A percentile compares a stretch with the other conserved stretches of the same genome.
phyloP scores from a whole-genome alignment of 345 rosid species.

The Raphanus raphanistrum region DNA sequence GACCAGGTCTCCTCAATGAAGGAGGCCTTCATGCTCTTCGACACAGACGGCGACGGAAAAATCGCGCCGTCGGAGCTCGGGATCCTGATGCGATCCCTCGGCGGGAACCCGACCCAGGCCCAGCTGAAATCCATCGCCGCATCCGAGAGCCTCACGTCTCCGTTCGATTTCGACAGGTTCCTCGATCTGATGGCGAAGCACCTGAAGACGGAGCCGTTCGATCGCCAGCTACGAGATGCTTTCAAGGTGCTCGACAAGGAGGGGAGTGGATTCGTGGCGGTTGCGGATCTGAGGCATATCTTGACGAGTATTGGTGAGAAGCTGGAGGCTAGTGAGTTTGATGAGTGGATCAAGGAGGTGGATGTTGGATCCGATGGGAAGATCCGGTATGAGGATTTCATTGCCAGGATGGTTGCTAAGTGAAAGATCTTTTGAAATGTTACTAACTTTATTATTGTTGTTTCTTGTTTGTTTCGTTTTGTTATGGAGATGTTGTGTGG shows the following conservation, averaged over 20 bases:
- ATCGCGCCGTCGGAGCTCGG: conserved; percentile 95
- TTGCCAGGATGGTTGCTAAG: conserved; percentile 95
- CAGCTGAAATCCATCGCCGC: conserved; percentile 74
- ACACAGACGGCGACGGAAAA: conserved; percentile 89
- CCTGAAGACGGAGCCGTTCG: conserved; percentile 89
- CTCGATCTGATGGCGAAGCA: conserved; percentile 94
- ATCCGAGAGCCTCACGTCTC: conserved; percentile 67
- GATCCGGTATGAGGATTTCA: conserved; percentile 93
- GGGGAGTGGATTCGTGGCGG: conserved; percentile 83
- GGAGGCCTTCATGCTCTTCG: conserved; percentile 96
- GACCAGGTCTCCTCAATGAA: conserved; percentile 96
- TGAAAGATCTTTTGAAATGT: conserved; percentile 49
- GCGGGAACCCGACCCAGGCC: conserved; percentile 96
- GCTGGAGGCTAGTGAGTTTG: conserved; percentile 88
- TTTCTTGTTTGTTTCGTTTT: conserved; percentile 13
- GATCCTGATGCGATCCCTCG: conserved; percentile 95
- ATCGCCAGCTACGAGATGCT: conserved; percentile 94
- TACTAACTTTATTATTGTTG: conserved; percentile 31
- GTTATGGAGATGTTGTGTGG: neutral
- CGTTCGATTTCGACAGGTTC: conserved; percentile 87
- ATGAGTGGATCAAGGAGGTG: conserved; percentile 99
- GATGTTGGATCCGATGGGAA: conserved; percentile 90
- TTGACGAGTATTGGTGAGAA: conserved; percentile 92
- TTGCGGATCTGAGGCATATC: conserved; percentile 92
- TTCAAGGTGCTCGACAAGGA: conserved; percentile 98